These are phyloP conservation scores for Musa acuminata DNA, from an alignment of 176 grass and related monocot species.

Conservation along the genomic window DNA sequence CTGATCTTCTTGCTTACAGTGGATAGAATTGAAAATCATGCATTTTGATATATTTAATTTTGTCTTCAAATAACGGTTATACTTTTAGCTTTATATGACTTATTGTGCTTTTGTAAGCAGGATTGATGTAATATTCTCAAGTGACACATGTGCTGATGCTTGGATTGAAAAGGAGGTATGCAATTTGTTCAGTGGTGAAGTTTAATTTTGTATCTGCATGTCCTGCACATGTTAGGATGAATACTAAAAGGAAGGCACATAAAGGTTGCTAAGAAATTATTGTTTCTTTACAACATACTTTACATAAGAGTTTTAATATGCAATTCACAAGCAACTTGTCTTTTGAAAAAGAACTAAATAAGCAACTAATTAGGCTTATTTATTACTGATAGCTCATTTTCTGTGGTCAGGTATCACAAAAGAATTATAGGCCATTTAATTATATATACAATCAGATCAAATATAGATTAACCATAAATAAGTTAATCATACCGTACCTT, in stretches of 20 bases:
- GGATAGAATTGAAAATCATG: background rate
- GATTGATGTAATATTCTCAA: slow-evolving; percentile 79
- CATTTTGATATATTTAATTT: background rate
- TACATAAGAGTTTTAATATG: too few relatives aligned
- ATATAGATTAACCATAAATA: too few relatives aligned
- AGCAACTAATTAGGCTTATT: too few relatives aligned
- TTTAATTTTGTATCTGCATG: slow-evolving; percentile 5
- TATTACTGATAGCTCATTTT: too few relatives aligned
- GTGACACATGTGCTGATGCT: slow-evolving; percentile 58
- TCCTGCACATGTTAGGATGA: slow-evolving; percentile 13
- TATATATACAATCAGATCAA: too few relatives aligned
- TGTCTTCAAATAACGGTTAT: background rate
- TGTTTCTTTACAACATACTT: background rate
- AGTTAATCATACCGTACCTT: too few relatives aligned
- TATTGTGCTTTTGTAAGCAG: slow-evolving; percentile 30
- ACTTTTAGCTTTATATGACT: background rate
- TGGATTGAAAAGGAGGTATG: slow-evolving; percentile 91
- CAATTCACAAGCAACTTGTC: too few relatives aligned
- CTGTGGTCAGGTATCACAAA: too few relatives aligned
- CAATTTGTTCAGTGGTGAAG: background rate
- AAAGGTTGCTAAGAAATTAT: background rate
- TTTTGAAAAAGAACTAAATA: too few relatives aligned
- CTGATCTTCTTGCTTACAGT: too few relatives aligned
- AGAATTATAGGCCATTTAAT: too few relatives aligned
- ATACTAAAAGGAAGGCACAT: too few relatives aligned